Conservation (phyloP, 2,329 filamentous ascomycete species). For the Calonectria honghensis region DNA sequence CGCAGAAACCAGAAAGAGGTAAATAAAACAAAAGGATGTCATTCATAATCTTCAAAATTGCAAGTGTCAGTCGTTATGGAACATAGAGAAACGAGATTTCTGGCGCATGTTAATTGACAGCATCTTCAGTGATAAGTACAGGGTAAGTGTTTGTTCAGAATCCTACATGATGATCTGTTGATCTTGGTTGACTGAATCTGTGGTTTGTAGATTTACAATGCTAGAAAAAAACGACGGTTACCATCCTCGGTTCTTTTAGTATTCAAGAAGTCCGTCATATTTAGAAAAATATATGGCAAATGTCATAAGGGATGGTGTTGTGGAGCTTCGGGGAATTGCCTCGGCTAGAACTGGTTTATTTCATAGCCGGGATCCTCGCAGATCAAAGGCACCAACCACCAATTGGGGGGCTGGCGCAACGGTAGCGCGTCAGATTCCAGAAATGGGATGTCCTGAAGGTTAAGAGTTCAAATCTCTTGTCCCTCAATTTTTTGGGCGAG, state of each 20-base stretch:
- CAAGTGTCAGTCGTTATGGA: too few relatives aligned
- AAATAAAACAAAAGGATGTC: too few relatives aligned
- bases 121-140: not conserved
- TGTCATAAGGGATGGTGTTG: not conserved
- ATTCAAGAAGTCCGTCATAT: not conserved
- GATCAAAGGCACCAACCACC: not conserved
- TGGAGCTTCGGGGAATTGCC: not conserved
- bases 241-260: not conserved
- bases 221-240: not conserved
- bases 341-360: not conserved
- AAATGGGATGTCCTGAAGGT: constrained; percentile 29
- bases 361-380: not conserved
- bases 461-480: constrained; percentile 33
- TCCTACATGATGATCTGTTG: not conserved
- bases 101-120: not conserved
- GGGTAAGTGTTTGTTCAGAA: not conserved
- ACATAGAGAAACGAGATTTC: not conserved
- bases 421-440: constrained; percentile 32
- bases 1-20: too few relatives aligned
- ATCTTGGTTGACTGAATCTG: not conserved
- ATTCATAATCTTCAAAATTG: not conserved
- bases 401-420: constrained; percentile 28
- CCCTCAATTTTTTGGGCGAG: constrained; percentile 18
- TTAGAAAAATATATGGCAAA: not conserved
- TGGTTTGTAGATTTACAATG: not conserved